Conservation (phyloP, 2,329 filamentous ascomycete species). For the Fusarium sp. region DNA sequence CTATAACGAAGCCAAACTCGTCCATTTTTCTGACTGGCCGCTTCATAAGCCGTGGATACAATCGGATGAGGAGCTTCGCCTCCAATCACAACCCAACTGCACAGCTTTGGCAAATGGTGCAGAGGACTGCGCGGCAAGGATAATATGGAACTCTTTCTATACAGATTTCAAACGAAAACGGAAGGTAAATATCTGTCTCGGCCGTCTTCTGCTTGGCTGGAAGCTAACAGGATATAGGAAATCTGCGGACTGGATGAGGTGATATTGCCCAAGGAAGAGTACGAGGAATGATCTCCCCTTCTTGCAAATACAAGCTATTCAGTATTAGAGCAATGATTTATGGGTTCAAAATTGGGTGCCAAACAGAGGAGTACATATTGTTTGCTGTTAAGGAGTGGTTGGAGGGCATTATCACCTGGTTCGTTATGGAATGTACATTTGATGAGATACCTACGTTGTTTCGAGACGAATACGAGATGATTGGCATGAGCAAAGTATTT, state of each 20-base stretch:
- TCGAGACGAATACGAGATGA: neutral
- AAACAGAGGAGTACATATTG: neutral
- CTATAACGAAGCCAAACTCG: constrained; percentile 69
- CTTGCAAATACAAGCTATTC: neutral
- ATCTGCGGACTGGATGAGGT: neutral
- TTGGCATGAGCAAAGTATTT: neutral
- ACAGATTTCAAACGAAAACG: constrained; percentile 55
- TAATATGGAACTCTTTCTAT: constrained; percentile 54
- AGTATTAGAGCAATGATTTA: neutral
- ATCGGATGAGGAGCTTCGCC: constrained; percentile 13
- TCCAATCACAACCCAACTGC: constrained; percentile 37
- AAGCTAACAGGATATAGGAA: neutral
- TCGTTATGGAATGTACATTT: neutral
- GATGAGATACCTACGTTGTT: neutral
- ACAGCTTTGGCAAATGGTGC: constrained; percentile 61
- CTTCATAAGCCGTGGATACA: constrained; percentile 68
- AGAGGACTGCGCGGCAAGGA: constrained; percentile 52
- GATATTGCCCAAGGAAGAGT: neutral
- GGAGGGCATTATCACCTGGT: too few relatives aligned
- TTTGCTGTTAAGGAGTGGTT: neutral
- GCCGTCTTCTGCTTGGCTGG: neutral
- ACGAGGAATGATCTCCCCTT: neutral
- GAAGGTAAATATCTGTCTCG: neutral
- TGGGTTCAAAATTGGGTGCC: too few relatives aligned
- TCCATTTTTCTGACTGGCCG: constrained; percentile 80